phyloP scores from a whole-genome alignment of 768 basidiomycete species.

The Russula abietina region DNA sequence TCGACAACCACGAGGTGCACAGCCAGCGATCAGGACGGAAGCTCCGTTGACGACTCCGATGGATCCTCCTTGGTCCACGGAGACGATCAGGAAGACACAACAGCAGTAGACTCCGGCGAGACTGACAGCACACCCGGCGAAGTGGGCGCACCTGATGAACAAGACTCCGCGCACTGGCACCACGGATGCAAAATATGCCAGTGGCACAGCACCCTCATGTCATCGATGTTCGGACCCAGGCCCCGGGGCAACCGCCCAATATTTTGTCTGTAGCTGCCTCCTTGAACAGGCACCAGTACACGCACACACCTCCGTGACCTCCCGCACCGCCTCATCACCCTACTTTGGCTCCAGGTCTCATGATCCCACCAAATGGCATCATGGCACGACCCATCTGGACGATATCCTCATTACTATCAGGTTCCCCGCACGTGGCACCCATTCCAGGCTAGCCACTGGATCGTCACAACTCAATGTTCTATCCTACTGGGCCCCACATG shows the following conservation, averaged over 20 bases:
- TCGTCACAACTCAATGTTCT: not conserved
- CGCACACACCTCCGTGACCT: not conserved
- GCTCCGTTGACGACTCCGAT: constrained; percentile 9
- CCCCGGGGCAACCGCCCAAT: not conserved
- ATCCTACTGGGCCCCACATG: not conserved
- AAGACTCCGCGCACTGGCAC: not conserved
- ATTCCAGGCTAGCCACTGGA: not conserved
- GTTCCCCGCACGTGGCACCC: not conserved
- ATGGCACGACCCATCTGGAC: not conserved
- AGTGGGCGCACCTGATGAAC: constrained; percentile 1
- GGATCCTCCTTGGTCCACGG: constrained; percentile 6
- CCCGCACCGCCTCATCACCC: not conserved
- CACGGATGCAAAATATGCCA: constrained; percentile 10
- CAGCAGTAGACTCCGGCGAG: not conserved
- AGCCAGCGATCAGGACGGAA: not conserved
- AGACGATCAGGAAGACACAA: constrained; percentile 12
- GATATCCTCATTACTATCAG: constrained; percentile 2
- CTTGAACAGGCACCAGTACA: not conserved
- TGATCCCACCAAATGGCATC: not conserved
- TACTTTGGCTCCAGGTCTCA: not conserved
- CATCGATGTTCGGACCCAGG: not conserved
- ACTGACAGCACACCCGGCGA: constrained; percentile 2
- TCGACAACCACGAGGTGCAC: constrained; percentile 15
- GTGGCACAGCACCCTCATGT: not conserved
- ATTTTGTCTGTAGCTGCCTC: not conserved